Conservation (phyloP, 2,329 filamentous ascomycete genomes). For the Aureobasidium sp. region DNA sequence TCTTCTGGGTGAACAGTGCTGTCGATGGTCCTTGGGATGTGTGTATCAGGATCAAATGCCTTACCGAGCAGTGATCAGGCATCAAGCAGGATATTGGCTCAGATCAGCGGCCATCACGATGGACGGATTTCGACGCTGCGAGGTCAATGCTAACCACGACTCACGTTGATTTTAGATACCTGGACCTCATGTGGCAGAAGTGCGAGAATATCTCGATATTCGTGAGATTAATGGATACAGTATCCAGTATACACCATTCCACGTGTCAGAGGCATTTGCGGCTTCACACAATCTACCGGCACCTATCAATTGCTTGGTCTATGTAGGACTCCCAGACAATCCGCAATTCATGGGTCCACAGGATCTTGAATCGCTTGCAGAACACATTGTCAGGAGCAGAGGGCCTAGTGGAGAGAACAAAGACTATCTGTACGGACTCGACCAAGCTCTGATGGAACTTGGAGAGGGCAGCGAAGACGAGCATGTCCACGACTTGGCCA, state of each 20-base stretch:
- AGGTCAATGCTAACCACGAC: not conserved
- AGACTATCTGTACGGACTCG: constrained; percentile 80
- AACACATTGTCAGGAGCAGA: constrained; percentile 67
- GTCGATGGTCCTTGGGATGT: not conserved
- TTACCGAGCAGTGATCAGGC: not conserved
- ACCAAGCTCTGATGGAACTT: constrained; percentile 65
- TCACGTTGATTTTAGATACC: constrained; percentile 54
- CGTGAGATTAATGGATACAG: constrained; percentile 96
- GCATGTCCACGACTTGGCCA: constrained; percentile 77
- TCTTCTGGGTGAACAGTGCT: not conserved
- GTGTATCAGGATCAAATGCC: not conserved
- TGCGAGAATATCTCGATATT: constrained; percentile 86
- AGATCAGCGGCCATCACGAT: not conserved
- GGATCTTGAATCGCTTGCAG: constrained; percentile 67
- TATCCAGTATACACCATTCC: constrained; percentile 83
- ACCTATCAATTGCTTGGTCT: constrained; percentile 61
- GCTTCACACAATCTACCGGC: constrained; percentile 35
- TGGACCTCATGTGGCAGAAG: constrained; percentile 64
- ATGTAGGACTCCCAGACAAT: constrained; percentile 91
- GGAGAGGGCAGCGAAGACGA: constrained; percentile 71
- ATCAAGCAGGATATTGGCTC: not conserved
- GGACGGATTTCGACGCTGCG: not conserved
- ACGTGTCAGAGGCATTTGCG: constrained; percentile 47
- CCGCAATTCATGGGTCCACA: constrained; percentile 85
- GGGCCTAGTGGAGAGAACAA: constrained; percentile 85